These are phyloP conservation scores for Mycosphaerella sp. DNA, from an alignment of 2,329 filamentous ascomycete genomes.

Conservation along the genomic window DNA sequence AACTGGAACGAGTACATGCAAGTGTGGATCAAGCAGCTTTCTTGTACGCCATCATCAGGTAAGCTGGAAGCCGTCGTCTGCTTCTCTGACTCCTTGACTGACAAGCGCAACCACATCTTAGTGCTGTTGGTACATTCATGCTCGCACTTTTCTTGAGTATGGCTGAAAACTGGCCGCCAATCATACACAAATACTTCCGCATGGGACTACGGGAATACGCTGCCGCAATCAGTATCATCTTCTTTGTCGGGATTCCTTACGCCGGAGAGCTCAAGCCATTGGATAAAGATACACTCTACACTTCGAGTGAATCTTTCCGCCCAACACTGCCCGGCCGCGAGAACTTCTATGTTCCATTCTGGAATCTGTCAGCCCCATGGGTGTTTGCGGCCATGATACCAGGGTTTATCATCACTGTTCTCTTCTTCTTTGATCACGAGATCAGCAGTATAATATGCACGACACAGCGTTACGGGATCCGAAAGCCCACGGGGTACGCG, in stretches of 20 bases:
- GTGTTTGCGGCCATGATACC: conserved; percentile 58
- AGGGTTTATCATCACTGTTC: conserved; percentile 56
- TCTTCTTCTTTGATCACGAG: conserved; percentile 68
- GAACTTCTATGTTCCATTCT: conserved; percentile 58
- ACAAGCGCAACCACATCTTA: conserved; percentile 33
- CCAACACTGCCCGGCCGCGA: conserved; percentile 43
- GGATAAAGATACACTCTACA: conserved; percentile 42
- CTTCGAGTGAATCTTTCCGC: conserved; percentile 3
- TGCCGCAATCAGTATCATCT: conserved; percentile 59
- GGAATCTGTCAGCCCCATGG: conserved; percentile 55
- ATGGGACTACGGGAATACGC: conserved; percentile 59
- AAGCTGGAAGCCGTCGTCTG: no score
- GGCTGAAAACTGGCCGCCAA: conserved; percentile 49
- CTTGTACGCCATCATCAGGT: conserved; percentile 56
- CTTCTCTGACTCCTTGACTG: no score
- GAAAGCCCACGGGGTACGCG: conserved; percentile 58
- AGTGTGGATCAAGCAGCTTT: conserved; percentile 56
- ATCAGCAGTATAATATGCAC: conserved; percentile 65
- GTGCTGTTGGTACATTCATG: conserved; percentile 57
- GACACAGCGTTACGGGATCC: conserved; percentile 53
- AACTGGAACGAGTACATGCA: conserved; percentile 54
- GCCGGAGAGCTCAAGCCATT: conserved; percentile 54
- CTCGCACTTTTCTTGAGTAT: conserved; percentile 57
- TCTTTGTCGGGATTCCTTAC: conserved; percentile 59
- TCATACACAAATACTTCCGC: conserved; percentile 48